These are phyloP conservation scores for Brassica hybrid DNA, from an alignment of 441 rosid species.

Conservation along the genomic window DNA sequence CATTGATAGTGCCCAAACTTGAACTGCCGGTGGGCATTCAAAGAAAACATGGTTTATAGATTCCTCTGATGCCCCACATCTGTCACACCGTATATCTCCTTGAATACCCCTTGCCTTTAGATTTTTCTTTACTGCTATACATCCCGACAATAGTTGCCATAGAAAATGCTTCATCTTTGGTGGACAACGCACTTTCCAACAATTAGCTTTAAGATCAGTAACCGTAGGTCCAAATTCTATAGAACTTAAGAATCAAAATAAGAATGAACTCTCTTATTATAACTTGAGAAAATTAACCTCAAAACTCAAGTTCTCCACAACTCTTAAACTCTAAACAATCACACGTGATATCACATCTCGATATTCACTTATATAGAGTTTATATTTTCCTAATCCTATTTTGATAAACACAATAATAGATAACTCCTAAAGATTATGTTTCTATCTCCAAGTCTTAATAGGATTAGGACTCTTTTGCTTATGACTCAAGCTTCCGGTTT, in stretches of 20 bases:
- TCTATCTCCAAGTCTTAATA: neutral
- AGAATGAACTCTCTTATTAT: neutral
- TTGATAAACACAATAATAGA: neutral
- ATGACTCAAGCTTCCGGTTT: neutral
- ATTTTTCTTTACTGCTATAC: too few relatives aligned
- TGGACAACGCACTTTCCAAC: too few relatives aligned
- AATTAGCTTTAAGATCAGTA: too few relatives aligned
- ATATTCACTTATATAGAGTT: neutral
- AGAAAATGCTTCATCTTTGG: too few relatives aligned
- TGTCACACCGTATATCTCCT: too few relatives aligned
- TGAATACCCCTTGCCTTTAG: too few relatives aligned
- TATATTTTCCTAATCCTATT: neutral
- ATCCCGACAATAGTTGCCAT: too few relatives aligned
- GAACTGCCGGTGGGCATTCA: too few relatives aligned
- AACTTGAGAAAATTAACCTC: neutral
- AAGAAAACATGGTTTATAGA: too few relatives aligned
- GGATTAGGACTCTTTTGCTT: neutral
- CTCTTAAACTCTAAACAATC: neutral
- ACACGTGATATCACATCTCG: neutral
- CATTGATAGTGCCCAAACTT: too few relatives aligned
- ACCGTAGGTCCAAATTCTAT: neutral
- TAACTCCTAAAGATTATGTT: neutral
- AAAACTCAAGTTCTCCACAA: neutral
- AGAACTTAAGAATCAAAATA: neutral
- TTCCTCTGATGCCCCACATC: too few relatives aligned